Evolutionary conservation across 352 stramenopile species (phyloP).

Genomic region (Phytophthora cactorum): DNA sequence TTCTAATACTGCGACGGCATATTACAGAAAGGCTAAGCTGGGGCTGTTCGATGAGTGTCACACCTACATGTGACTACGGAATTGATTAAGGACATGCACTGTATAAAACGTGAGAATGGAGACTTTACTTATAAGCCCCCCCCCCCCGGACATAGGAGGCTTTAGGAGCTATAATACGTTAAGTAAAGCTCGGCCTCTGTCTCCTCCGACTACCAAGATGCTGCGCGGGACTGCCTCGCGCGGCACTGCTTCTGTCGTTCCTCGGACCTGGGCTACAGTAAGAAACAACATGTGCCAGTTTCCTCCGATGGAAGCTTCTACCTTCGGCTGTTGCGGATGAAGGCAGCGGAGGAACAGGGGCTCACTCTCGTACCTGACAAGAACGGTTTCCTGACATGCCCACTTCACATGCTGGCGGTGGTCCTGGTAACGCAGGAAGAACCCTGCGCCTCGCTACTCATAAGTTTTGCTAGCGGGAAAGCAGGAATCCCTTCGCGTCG

Average conservation of each 20-base stretch:
- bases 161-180: slow-evolving; percentile 16
- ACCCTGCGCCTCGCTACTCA: slow-evolving; percentile 4
- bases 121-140: slow-evolving; percentile 32
- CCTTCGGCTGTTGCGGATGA: slow-evolving; percentile 35
- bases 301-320: slow-evolving; percentile 29
- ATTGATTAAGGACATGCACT: slow-evolving; percentile 7
- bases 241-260: slow-evolving; percentile 42
- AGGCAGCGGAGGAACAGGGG: slow-evolving; percentile 33
- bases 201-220: slow-evolving; percentile 35
- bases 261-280: slow-evolving; percentile 27
- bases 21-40: background rate
- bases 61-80: background rate
- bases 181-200: background rate
- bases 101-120: slow-evolving; percentile 13
- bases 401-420: slow-evolving; percentile 20
- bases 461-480: too few relatives aligned
- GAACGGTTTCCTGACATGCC: slow-evolving; percentile 22
- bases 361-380: slow-evolving; percentile 35
- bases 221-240: slow-evolving; percentile 29
- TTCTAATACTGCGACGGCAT: background rate
- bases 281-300: slow-evolving; percentile 31
- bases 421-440: slow-evolving; percentile 22
- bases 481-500: too few relatives aligned
- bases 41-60: background rate
- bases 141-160: slow-evolving; percentile 4